Percentiles rank a stretch among this genome's conserved stretches.
Conservation (phyloP, 2,329 filamentous ascomycete species). For the Verticillium tricorpus region DNA sequence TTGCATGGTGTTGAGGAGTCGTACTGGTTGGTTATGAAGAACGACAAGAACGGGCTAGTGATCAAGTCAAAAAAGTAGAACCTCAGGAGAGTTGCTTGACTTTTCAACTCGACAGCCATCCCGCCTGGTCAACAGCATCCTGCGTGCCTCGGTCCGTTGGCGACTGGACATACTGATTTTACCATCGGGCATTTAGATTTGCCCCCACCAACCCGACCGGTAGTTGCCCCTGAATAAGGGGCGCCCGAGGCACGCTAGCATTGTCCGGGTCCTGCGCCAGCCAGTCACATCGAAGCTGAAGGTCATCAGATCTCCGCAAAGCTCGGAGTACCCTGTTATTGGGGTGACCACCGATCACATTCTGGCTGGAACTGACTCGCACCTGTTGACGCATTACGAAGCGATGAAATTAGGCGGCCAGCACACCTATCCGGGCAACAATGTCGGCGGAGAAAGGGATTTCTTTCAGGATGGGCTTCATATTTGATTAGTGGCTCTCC, state of each 20-base stretch:
- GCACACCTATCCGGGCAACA: too few species aligned
- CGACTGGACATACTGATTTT: not conserved
- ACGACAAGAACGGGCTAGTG: not conserved
- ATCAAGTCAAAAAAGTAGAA: too few species aligned
- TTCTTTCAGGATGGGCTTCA: too few species aligned
- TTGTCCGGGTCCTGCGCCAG: not conserved
- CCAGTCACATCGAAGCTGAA: not conserved
- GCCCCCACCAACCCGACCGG: not conserved
- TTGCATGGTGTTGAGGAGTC: not conserved
- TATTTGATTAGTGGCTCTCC: too few species aligned
- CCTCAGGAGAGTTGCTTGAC: not conserved
- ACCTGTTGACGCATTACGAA: too few species aligned
- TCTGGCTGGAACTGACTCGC: too few species aligned
- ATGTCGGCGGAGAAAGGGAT: too few species aligned
- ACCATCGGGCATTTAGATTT: not conserved
- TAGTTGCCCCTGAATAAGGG: not conserved
- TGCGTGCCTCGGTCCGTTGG: not conserved
- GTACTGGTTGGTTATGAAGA: not conserved
- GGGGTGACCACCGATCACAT: too few species aligned
- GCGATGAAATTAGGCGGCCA: too few species aligned
- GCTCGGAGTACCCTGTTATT: not conserved
- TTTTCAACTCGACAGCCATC: not conserved
- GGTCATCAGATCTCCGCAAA: not conserved
- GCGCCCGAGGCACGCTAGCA: not conserved
- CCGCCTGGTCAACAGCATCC: not conserved